Percentiles rank a stretch among this genome's conserved stretches.
Conservation (phyloP, 2,329 filamentous ascomycete genomes). For the Colletotrichum shisoi region DNA sequence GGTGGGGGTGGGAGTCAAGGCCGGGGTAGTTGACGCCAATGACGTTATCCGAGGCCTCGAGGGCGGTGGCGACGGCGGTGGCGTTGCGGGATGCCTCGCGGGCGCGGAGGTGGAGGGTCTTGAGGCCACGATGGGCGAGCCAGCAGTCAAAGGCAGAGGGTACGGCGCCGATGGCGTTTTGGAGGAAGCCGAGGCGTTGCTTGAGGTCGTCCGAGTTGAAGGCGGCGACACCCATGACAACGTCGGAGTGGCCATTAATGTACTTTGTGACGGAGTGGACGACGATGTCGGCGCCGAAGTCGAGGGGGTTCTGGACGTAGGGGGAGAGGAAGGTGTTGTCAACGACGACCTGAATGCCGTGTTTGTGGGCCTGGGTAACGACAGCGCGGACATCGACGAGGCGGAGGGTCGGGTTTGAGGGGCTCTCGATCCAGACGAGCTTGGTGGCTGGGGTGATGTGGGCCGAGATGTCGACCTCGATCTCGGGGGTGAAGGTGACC, state of each 20-base stretch:
- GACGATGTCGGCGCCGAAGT: slow-evolving; percentile 94
- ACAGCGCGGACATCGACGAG: slow-evolving; percentile 93
- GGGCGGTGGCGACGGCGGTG: slow-evolving; percentile 74
- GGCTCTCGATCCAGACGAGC: slow-evolving; percentile 95
- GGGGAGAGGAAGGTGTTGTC: slow-evolving; percentile 98
- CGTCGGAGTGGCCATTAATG: slow-evolving; percentile 96
- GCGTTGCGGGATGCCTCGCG: slow-evolving; percentile 86
- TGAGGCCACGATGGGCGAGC: slow-evolving; percentile 95
- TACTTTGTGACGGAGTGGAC: slow-evolving; percentile 98
- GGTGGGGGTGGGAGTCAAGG: slow-evolving; percentile 84
- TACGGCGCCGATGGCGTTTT: slow-evolving; percentile 96
- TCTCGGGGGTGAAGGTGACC: slow-evolving; percentile 92
- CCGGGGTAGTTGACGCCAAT: slow-evolving; percentile 95
- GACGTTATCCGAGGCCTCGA: slow-evolving; percentile 82
- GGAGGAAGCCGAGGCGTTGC: slow-evolving; percentile 83
- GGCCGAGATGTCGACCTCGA: slow-evolving; percentile 84
- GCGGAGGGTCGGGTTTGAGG: slow-evolving; percentile 91
- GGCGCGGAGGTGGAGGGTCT: slow-evolving; percentile 93
- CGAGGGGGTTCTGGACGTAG: slow-evolving; percentile 94
- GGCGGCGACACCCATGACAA: slow-evolving; percentile 95
- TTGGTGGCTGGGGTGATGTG: slow-evolving; percentile 90
- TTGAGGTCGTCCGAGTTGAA: slow-evolving; percentile 87
- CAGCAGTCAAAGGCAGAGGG: slow-evolving; percentile 96
- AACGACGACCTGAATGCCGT: slow-evolving; percentile 94
- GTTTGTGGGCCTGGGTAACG: slow-evolving; percentile 80